Percentiles rank a stretch among this genome's conserved stretches.
Evolutionary conservation across 768 basidiomycete species (phyloP).

Genomic region (Mycena floridula): DNA sequence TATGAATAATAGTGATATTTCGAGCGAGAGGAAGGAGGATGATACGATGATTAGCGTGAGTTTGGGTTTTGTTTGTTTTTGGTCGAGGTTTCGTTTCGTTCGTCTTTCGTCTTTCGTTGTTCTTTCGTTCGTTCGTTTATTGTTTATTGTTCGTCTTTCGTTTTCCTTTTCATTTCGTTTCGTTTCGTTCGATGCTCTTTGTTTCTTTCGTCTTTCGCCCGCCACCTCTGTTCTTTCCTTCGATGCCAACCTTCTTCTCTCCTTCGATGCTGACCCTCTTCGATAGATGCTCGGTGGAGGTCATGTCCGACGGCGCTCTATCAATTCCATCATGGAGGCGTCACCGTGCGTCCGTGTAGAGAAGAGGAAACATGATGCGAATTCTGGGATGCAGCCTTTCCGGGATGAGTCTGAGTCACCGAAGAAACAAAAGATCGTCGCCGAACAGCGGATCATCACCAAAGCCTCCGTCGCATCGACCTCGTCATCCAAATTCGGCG

Average conservation of each 20-base stretch:
- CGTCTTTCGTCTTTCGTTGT: no score
- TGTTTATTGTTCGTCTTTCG: no score
- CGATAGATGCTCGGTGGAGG: slow-evolving; percentile 78
- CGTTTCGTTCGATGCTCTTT: no score
- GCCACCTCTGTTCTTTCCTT: no score
- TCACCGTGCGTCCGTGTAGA: slow-evolving; percentile 67
- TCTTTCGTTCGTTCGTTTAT: no score
- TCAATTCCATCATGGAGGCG: slow-evolving; percentile 58
- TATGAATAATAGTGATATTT: slow-evolving; percentile 39
- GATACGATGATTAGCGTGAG: slow-evolving; percentile 80
- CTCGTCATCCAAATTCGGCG: slow-evolving; percentile 57
- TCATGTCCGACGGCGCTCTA: slow-evolving; percentile 61
- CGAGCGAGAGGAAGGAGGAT: slow-evolving; percentile 58
- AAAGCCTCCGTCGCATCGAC: slow-evolving; percentile 66
- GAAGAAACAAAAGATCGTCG: no score
- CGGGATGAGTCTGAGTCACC: slow-evolving; percentile 29
- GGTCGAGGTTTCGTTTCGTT: no score
- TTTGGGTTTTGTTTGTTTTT: slow-evolving; percentile 1
- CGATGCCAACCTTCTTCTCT: neutral
- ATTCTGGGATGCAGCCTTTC: no score
- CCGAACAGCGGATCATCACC: slow-evolving; percentile 43
- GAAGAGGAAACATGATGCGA: slow-evolving; percentile 49
- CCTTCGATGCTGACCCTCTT: slow-evolving; percentile 6
- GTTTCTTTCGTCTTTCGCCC: no score
- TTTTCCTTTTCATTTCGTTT: no score